Evolutionary conservation across 345 rosid genomes (phyloP).

Genomic region (Kandelia obovata): DNA sequence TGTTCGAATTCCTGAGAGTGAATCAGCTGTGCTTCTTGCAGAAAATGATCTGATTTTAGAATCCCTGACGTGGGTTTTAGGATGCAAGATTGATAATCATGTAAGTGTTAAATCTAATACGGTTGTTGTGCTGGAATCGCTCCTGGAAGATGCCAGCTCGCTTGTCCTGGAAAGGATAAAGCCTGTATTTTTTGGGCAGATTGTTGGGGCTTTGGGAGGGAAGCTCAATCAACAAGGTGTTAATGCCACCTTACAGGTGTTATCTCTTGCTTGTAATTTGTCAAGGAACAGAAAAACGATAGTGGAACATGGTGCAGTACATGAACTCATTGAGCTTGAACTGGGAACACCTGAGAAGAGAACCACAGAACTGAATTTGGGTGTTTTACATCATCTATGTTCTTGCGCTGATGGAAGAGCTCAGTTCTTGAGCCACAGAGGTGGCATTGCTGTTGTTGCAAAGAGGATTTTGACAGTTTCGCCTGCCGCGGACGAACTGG

Average conservation of each 20-base stretch:
- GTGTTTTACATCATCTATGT: conserved; percentile 55
- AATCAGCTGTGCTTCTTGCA: conserved; percentile 23
- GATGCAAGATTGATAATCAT: conserved; percentile 21
- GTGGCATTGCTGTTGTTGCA: conserved; percentile 54
- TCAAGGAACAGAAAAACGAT: conserved; percentile 52
- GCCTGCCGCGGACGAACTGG: conserved; percentile 46
- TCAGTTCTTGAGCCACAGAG: conserved; percentile 46
- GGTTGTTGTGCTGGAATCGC: conserved; percentile 30
- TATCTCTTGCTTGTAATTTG: conserved; percentile 45
- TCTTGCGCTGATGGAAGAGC: conserved; percentile 71
- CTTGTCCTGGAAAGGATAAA: conserved; percentile 43
- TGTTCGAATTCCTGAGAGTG: conserved; percentile 36
- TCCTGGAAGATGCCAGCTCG: conserved; percentile 38
- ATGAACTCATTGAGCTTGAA: conserved; percentile 67
- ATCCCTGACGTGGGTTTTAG: conserved; percentile 52
- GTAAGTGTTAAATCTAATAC: conserved; percentile 38
- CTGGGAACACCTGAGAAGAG: conserved; percentile 30
- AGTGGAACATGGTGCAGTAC: conserved; percentile 51
- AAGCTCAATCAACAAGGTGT: conserved; percentile 38
- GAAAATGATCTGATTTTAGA: conserved; percentile 39
- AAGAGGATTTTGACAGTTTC: conserved; percentile 55
- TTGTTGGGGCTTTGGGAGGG: conserved; percentile 40
- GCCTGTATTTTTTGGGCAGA: conserved; percentile 37
- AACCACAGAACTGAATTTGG: conserved; percentile 56
- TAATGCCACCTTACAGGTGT: conserved; percentile 44